A percentile compares a stretch with the other conserved stretches of the same genome.
Evolutionary conservation across 441 rosid genomes (phyloP).

Genomic region (Jatropha multifida): DNA sequence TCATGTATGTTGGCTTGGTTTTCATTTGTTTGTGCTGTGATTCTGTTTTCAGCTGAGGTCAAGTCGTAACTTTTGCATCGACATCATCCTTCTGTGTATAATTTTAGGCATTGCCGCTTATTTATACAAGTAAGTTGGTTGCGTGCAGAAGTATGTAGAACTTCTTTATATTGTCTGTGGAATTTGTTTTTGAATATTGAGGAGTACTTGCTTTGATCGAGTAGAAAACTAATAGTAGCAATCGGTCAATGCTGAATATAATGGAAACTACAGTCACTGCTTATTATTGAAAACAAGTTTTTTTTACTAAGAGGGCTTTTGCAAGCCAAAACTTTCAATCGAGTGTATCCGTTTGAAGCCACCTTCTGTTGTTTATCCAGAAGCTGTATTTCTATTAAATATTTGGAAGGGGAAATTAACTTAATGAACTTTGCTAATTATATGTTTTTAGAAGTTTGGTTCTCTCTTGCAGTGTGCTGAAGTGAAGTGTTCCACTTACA

Average conservation of each 20-base stretch:
- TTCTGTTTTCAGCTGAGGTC: constrained; percentile 76
- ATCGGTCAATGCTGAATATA: background rate
- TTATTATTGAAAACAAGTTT: background rate
- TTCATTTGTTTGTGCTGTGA: background rate
- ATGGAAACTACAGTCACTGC: background rate
- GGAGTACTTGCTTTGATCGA: background rate
- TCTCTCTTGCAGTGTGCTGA: background rate
- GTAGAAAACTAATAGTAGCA: background rate
- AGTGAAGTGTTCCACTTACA: background rate
- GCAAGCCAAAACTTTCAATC: too few relatives aligned
- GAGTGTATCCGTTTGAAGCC: too few relatives aligned
- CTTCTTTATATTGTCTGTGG: background rate
- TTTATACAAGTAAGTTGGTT: constrained; percentile 76
- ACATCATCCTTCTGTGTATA: constrained; percentile 71
- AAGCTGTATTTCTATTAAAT: background rate
- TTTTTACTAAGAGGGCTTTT: too few relatives aligned
- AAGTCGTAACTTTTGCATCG: constrained; percentile 93
- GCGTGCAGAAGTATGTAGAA: background rate
- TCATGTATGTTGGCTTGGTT: constrained; percentile 1
- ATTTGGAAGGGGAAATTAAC: background rate
- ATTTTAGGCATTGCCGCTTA: constrained; percentile 91
- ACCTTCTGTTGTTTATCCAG: background rate
- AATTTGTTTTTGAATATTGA: constrained; percentile 3
- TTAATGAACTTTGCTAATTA: background rate
- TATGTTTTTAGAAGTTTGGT: background rate